Percentiles rank a stretch among this genome's conserved stretches.
Conservation (phyloP, 1,284 basidiomycete species). For the Cryptococcus maquisensis region DNA sequence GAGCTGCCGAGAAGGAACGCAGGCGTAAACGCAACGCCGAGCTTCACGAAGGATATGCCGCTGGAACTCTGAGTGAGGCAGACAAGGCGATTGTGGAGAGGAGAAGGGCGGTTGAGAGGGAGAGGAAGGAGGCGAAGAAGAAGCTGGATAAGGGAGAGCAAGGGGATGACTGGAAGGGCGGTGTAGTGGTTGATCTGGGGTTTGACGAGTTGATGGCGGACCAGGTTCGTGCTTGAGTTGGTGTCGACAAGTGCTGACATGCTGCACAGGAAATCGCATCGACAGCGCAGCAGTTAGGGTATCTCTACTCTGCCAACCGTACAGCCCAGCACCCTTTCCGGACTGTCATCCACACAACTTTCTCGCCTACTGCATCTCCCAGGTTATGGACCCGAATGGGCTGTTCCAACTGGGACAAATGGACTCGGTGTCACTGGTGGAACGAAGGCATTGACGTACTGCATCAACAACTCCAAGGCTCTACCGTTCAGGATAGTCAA, state of each 20-base stretch:
- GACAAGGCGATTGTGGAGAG: conserved; percentile 27
- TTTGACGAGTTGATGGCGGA: conserved; percentile 95
- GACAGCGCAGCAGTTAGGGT: conserved; percentile 79
- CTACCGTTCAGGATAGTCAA: background rate
- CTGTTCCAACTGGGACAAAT: conserved; percentile 59
- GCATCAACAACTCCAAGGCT: conserved; percentile 8
- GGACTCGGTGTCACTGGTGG: conserved; percentile 80
- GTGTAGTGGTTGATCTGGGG: conserved; percentile 80
- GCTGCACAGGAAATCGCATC: conserved; percentile 73
- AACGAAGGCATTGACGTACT: conserved; percentile 50
- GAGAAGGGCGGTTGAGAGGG: conserved; percentile 21
- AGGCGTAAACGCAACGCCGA: conserved; percentile 18
- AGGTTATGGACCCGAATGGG: conserved; percentile 36
- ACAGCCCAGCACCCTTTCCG: conserved; percentile 66
- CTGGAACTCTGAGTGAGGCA: conserved; percentile 31
- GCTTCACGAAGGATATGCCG: conserved; percentile 25
- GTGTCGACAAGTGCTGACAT: background rate
- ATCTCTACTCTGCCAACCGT: conserved; percentile 82
- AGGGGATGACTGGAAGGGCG: conserved; percentile 55
- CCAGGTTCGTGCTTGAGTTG: conserved; percentile 60
- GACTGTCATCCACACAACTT: conserved; percentile 69
- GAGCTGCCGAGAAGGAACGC: conserved; percentile 32
- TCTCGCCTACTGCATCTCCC: conserved; percentile 47
- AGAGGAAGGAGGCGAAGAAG: conserved; percentile 39
- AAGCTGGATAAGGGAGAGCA: conserved; percentile 34